phyloP scores from a whole-genome alignment of 306 rosid species.

The Ormosia semicastrata region DNA sequence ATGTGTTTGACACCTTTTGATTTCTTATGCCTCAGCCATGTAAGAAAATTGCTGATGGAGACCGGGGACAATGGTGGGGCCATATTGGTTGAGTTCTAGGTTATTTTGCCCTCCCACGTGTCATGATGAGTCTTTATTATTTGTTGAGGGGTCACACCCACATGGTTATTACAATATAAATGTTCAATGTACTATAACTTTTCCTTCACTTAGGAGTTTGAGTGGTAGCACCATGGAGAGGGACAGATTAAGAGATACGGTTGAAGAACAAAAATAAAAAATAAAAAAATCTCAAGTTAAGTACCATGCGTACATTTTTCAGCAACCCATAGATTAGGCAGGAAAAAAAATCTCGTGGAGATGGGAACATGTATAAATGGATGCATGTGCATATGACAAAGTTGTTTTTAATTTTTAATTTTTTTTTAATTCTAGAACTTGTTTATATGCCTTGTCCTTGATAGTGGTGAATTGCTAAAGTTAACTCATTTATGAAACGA shows the following conservation, averaged over 20 bases:
- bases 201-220: slow-evolving; percentile 7
- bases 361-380: too few species aligned
- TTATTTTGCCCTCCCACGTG: slow-evolving; percentile 16
- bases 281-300: background rate
- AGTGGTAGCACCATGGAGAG: background rate
- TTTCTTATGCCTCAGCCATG: background rate
- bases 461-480: background rate
- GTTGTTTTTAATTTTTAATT: background rate
- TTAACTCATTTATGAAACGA: background rate
- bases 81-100: slow-evolving; percentile 2
- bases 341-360: background rate
- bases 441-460: background rate
- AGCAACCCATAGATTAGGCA: background rate
- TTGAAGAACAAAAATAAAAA: background rate
- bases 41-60: background rate
- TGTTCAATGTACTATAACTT: background rate
- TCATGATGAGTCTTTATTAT: background rate
- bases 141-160: slow-evolving; percentile 11
- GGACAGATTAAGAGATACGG: background rate
- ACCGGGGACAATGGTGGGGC: background rate
- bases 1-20: slow-evolving; percentile 18
- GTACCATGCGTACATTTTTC: background rate
- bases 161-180: slow-evolving; percentile 13
- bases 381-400: too few species aligned
- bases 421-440: too few species aligned